Evolutionary conservation across 148 eudicot species (phyloP).

Genomic region (Rhododendron williamsianum): DNA sequence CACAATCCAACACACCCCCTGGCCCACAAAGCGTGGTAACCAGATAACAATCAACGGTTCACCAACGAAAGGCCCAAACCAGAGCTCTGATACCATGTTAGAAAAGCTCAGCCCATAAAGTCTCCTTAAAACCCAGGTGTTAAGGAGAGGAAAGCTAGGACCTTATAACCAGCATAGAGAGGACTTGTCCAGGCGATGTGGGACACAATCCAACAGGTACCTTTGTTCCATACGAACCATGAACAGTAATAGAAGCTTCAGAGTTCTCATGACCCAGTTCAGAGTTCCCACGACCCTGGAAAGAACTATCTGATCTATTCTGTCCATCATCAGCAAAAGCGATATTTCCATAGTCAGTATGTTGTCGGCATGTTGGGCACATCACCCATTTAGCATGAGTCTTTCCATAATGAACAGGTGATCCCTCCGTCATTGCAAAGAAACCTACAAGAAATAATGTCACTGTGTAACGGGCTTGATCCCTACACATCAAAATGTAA

Average conservation of each 20-base stretch:
- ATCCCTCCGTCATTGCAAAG: slow-evolving; percentile 60
- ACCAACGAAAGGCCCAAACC: too few species aligned
- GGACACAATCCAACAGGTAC: slow-evolving; percentile 20
- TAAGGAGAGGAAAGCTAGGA: too few species aligned
- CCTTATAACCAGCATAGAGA: too few species aligned
- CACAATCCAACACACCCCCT: too few species aligned
- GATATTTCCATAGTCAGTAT: slow-evolving; percentile 60
- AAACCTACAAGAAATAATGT: slow-evolving; percentile 45
- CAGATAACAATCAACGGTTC: too few species aligned
- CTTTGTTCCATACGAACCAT: slow-evolving; percentile 98
- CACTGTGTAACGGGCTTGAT: background rate
- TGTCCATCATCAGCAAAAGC: slow-evolving; percentile 79
- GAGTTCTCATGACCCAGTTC: slow-evolving; percentile 34
- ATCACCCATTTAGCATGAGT: slow-evolving; percentile 52
- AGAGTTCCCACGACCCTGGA: slow-evolving; percentile 23
- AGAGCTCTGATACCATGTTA: too few species aligned
- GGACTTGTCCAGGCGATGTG: too few species aligned
- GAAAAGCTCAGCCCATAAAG: too few species aligned
- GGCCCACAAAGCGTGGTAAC: too few species aligned
- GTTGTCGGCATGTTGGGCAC: slow-evolving; percentile 92
- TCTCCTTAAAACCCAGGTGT: too few species aligned
- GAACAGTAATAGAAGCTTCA: slow-evolving; percentile 62
- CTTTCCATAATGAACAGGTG: slow-evolving; percentile 31
- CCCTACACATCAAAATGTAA: background rate
- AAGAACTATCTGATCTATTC: slow-evolving; percentile 19